Conservation (phyloP, 2,329 filamentous ascomycete genomes). For the Colletotrichum shisoi region DNA sequence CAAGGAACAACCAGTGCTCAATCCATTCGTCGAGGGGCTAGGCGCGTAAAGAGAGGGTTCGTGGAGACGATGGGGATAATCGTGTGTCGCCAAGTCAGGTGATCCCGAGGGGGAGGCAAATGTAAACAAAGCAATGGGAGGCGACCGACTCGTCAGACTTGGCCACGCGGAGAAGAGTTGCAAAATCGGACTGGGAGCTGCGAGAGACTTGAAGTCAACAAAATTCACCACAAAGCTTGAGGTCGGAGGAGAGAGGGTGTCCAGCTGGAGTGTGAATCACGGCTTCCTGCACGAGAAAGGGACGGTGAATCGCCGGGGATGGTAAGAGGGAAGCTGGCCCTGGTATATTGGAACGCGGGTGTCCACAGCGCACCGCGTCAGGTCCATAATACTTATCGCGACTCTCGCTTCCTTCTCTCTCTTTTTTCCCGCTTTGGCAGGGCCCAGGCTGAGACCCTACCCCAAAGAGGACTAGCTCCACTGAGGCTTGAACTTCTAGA, state of each 20-base stretch:
- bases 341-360: slow-evolving; percentile 38
- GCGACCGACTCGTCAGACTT: not conserved
- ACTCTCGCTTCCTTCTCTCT: not conserved
- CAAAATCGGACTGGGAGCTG: not conserved
- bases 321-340: slow-evolving; percentile 28
- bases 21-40: slow-evolving; percentile 30
- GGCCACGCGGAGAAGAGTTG: not conserved
- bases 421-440: slow-evolving; percentile 21
- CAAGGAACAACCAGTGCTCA: slow-evolving; percentile 20
- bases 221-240: slow-evolving; percentile 29
- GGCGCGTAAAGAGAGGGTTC: slow-evolving; percentile 23
- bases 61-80: not conserved
- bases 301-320: slow-evolving; percentile 29
- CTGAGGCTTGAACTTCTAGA: slow-evolving; percentile 17
- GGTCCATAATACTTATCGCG: slow-evolving; percentile 25
- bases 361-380: slow-evolving; percentile 34
- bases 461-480: slow-evolving; percentile 26
- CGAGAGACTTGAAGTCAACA: slow-evolving; percentile 3
- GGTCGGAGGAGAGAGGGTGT: slow-evolving; percentile 29
- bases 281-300: slow-evolving; percentile 38
- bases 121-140: slow-evolving; percentile 35
- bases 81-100: slow-evolving; percentile 36
- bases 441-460: not conserved
- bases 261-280: slow-evolving; percentile 37
- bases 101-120: slow-evolving; percentile 26